Base-by-base conservation (phyloP, 1,284 basidiomycete genomes). In the Xerocomus minutiporus region DNA sequence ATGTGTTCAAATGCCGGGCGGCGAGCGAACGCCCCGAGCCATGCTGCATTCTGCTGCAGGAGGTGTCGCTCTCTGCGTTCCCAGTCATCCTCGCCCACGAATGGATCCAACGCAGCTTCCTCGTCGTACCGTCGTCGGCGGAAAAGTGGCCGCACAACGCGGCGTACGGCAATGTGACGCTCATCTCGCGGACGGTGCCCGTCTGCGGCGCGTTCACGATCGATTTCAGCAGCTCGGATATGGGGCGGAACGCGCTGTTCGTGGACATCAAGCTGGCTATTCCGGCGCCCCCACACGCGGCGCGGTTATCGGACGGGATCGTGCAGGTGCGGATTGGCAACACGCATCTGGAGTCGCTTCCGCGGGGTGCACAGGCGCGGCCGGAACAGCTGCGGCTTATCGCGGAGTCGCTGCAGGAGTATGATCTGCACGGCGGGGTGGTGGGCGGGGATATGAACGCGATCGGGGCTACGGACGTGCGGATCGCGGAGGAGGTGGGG, bases 401-500 rank as follows among this genome's bases (percentile, higher is more conserved):
- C 47, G 72, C 76, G 8, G 68, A 73, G 29, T 64, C 79, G 61
- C 59, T 86, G 58, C 73, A 71, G 56, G 72, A 74, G 46, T 59
- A 71, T 15, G 73, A 70, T 0, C 63, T 83, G 12, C 63, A 73
- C 26, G 84, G 80, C 0, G 86, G 84, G 0, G 56, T 88, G 2
- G 76, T 86, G 38, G 77, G 75, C 0, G 86, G 86, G 1, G 86
- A 88, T 59, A 85, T 88, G 82, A 88, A 88, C 58, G 74, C 81
- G 42, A 81, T 87, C 50, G 70, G 68, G 12, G 59, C 69, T 1
- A 64, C 67, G 15, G 85, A 87, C 52, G 56, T 57, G 43, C 56
- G 52, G 25, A 66, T 80, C 31, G 73, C 76, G 13, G 66, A 61
- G 35, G 65, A 72, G 5, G 69, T 76, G 0, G 79, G 79, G 34